Percentiles rank a stretch among this genome's conserved stretches.
Conservation (phyloP, 2,329 filamentous ascomycete genomes). For the Thielaviopsis populi region DNA sequence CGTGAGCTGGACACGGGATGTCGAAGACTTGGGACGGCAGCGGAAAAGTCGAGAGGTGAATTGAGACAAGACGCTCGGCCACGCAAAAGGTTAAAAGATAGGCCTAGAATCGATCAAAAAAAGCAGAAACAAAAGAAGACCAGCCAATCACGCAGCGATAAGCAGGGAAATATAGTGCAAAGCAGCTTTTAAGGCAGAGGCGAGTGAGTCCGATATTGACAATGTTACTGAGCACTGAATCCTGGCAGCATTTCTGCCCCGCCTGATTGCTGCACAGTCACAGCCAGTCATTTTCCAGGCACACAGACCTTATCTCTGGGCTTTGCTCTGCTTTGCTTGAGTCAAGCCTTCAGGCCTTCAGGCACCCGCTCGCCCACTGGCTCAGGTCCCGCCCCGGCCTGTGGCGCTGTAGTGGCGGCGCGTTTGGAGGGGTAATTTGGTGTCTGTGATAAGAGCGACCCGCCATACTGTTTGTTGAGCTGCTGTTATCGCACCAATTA, state of each 20-base stretch:
- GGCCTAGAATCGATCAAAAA: conserved; percentile 6
- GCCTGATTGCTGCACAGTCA: neutral
- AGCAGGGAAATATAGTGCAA: conserved; percentile 4
- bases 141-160: conserved; percentile 2
- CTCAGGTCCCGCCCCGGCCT: neutral
- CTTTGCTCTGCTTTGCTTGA: neutral
- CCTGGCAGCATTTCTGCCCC: neutral
- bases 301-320: neutral
- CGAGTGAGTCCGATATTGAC: neutral
- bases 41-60: neutral
- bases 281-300: neutral
- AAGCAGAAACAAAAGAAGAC: neutral
- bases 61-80: neutral
- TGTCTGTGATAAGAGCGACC: neutral
- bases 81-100: neutral
- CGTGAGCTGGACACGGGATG: neutral
- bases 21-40: neutral
- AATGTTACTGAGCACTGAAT: neutral
- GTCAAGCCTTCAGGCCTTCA: neutral
- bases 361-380: neutral
- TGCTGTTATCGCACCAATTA: conserved; percentile 4
- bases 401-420: neutral
- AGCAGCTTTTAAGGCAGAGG: neutral
- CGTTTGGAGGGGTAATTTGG: conserved; percentile 1
- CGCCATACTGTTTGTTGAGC: neutral